These are phyloP conservation scores for Rhizopus sp. DNA, from an alignment of 371 early-diverging fungal species.

Conservation along the genomic window DNA sequence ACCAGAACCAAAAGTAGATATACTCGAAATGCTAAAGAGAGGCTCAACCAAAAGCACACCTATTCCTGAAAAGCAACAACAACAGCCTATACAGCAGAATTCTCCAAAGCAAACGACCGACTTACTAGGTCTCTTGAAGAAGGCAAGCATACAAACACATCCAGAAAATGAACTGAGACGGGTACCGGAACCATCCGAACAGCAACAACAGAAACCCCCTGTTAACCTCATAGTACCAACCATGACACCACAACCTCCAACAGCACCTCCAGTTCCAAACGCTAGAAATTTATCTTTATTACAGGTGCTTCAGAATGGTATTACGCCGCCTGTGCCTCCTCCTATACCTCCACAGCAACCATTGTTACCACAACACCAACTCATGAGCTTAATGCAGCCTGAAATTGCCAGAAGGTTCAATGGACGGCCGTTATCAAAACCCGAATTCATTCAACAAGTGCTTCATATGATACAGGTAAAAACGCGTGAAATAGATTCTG, in stretches of 20 bases:
- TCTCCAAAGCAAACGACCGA: constrained; percentile 11
- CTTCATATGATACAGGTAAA: constrained; percentile 47
- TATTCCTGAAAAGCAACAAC: constrained; percentile 11
- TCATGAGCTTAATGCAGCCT: constrained; percentile 27
- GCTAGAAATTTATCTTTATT: constrained; percentile 45
- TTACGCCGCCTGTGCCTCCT: constrained; percentile 19
- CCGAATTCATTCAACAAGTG: constrained; percentile 54
- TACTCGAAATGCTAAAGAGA: constrained; percentile 35
- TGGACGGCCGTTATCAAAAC: constrained; percentile 34
- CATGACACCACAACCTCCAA: constrained; percentile 16
- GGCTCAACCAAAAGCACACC: constrained; percentile 13
- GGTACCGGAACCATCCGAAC: constrained; percentile 19
- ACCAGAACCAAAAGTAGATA: constrained; percentile 25
- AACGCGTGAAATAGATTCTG: background rate
- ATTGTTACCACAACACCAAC: constrained; percentile 31
- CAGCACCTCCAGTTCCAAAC: constrained; percentile 31
- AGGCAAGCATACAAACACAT: background rate
- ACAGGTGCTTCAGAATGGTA: constrained; percentile 43
- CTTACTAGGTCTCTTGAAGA: constrained; percentile 1
- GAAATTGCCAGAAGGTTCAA: constrained; percentile 32
- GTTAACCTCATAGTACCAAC: constrained; percentile 37
- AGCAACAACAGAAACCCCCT: constrained; percentile 12
- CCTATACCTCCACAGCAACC: constrained; percentile 23
- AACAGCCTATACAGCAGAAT: constrained; percentile 11
- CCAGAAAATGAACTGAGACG: constrained; percentile 31